Evolutionary conservation across 164 flowering plant genomes (phyloP), one percentile per base, ranked within the genome.

Genomic region (Piper betle): DNA sequence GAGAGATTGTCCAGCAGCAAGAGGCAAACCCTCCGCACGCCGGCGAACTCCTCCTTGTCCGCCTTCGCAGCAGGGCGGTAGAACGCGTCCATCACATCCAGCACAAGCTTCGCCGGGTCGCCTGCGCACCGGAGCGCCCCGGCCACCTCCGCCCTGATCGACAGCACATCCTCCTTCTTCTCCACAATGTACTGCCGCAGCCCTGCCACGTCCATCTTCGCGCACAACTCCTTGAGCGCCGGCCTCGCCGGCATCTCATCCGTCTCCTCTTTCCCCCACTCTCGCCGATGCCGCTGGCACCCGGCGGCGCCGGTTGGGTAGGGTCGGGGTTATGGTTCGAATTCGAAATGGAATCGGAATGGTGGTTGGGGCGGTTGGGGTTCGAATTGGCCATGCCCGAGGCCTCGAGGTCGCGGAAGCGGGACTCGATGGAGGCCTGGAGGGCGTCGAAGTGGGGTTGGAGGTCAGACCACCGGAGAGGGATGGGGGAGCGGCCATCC

Each of bases 81-180:
- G n/a, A 64, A 81, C 41, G 81, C 87, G 3, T 65, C 77, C 79
- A 86, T 61, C 6, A 93, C 77, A 50, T 78, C 85, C 62, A 88
- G 53, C 25, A 88, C 76, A 71, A 88, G 41, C 53, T 64, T 69
- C 3, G 79, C 84, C 6, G 86, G 75, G 58, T 88, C 88, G 16
- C 71, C 53, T 0, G 88, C 71, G 1, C 38, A 65, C 57, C 53
- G 61, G 6, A 83, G 62, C 2, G 88, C 91, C 5, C 61, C 75
- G 0, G 66, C 60, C n/a, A 86, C 63, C 78, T 82, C 89, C 2
- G 39, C 53, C 58, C 73, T 60, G 2, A 78, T 66, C 0, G 62
- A 6, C 4, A 7, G 42, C 13, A 75, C 59, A 12, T 80, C 81
- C 7, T 73, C 70, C 3, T 69, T 64, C 33, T 69, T 71, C 1